phyloP scores from a whole-genome alignment of 2,329 filamentous ascomycete species.

The Cercospora nicotianae region DNA sequence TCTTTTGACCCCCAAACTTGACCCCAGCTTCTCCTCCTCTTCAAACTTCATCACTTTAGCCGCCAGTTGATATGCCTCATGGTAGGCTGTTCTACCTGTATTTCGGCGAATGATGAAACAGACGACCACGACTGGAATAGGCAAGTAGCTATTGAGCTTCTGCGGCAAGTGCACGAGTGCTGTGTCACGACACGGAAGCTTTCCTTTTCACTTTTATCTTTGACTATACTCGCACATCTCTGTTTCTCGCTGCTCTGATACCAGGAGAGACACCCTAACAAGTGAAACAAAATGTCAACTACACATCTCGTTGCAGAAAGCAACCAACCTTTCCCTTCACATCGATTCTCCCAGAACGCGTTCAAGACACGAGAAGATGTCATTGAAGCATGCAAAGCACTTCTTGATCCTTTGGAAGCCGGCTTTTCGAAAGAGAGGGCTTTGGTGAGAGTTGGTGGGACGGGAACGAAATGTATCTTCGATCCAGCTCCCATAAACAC shows the following conservation, averaged over 20 bases:
- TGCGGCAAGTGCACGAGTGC: too few relatives aligned
- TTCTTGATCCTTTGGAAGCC: constrained; percentile 69
- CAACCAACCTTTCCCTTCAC: constrained; percentile 45
- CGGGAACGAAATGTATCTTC: constrained; percentile 62
- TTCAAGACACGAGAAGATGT: constrained; percentile 45
- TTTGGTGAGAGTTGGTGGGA: constrained; percentile 67
- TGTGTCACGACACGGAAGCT: too few relatives aligned
- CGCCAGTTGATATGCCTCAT: neutral
- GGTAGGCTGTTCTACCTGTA: neutral
- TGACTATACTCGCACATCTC: too few relatives aligned
- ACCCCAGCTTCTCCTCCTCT: neutral
- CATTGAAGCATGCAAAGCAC: constrained; percentile 45
- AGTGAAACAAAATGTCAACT: constrained; percentile 15
- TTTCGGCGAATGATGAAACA: neutral
- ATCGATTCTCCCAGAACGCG: constrained; percentile 47
- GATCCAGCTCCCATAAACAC: neutral
- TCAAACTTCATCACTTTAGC: neutral
- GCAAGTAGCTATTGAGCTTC: neutral
- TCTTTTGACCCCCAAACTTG: constrained; percentile 1
- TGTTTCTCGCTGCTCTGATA: too few relatives aligned
- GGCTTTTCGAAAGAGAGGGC: constrained; percentile 69
- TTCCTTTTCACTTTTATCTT: too few relatives aligned
- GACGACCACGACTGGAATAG: neutral
- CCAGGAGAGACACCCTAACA: too few relatives aligned
- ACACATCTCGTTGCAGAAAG: constrained; percentile 34